phyloP scores from a whole-genome alignment of 1,284 basidiomycete species.

The Cryptococcus sp. region DNA sequence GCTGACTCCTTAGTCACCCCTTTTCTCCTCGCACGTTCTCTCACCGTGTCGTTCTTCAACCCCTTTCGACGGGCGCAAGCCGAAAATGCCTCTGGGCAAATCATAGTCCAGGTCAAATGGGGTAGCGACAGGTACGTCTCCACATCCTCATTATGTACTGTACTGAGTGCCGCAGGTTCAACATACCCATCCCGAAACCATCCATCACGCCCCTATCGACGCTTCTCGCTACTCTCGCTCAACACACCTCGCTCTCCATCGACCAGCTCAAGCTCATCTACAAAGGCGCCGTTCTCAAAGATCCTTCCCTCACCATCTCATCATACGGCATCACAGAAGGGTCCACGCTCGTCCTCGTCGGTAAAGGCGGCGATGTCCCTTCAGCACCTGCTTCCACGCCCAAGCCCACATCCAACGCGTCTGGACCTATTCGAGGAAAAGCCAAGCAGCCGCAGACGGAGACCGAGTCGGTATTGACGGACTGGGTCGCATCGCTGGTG shows the following conservation, averaged over 20 bases:
- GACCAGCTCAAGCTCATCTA: slow-evolving; percentile 43
- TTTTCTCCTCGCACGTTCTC: slow-evolving; percentile 21
- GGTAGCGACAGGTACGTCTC: slow-evolving; percentile 33
- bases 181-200: slow-evolving; percentile 45
- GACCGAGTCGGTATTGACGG: slow-evolving; percentile 36
- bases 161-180: slow-evolving; percentile 34
- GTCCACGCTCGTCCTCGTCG: slow-evolving; percentile 39
- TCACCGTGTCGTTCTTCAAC: slow-evolving; percentile 41
- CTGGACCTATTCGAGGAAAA: slow-evolving; percentile 9
- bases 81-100: slow-evolving; percentile 37
- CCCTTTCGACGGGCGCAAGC: slow-evolving; percentile 40
- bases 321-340: slow-evolving; percentile 45
- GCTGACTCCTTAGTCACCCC: slow-evolving; percentile 17
- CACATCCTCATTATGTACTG: too few species aligned
- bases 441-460: slow-evolving; percentile 41
- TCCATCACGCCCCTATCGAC: slow-evolving; percentile 38
- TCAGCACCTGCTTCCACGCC: slow-evolving; percentile 8
- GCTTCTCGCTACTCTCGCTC: slow-evolving; percentile 40
- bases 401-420: slow-evolving; percentile 9
- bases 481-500: slow-evolving; percentile 38
- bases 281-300: slow-evolving; percentile 47
- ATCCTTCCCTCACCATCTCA: slow-evolving; percentile 41
- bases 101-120: slow-evolving; percentile 41
- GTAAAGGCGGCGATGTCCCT: slow-evolving; percentile 35
- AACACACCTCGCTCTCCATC: slow-evolving; percentile 37